Conservation (phyloP, 441 rosid genomes). For the Euphorbia celastroides region DNA sequence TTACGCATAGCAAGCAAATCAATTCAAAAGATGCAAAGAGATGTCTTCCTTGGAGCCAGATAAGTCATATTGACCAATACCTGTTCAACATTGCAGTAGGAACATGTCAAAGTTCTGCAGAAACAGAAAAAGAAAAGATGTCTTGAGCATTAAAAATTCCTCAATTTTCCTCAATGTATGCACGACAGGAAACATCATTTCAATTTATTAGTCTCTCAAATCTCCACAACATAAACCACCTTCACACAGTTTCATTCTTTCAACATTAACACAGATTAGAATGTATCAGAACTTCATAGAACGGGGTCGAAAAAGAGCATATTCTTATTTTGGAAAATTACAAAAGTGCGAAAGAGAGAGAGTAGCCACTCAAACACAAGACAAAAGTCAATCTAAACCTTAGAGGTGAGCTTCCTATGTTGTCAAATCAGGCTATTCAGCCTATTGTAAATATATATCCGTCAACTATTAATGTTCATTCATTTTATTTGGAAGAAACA, state of each 20-base stretch:
- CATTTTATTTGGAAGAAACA: background rate
- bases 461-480: background rate
- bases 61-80: slow-evolving; percentile 27
- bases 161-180: background rate
- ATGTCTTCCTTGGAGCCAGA: slow-evolving; percentile 3
- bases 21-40: background rate
- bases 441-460: background rate
- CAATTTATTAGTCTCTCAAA: slow-evolving; percentile 1
- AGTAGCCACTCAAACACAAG: background rate
- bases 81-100: slow-evolving; percentile 83
- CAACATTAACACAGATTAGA: background rate
- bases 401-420: too few species aligned
- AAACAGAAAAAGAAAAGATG: slow-evolving; percentile 20
- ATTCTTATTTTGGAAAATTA: background rate
- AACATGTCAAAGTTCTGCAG: slow-evolving; percentile 71
- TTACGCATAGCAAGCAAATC: background rate
- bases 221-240: background rate
- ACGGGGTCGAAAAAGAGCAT: background rate
- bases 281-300: background rate
- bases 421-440: too few species aligned
- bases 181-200: background rate
- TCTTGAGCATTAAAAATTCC: slow-evolving; percentile 2
- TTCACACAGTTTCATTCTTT: background rate
- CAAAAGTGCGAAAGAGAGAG: background rate
- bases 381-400: slow-evolving; percentile 3